These are phyloP conservation scores for Phytophthora tubulina DNA, from an alignment of 352 stramenopile species.

Conservation along the genomic window DNA sequence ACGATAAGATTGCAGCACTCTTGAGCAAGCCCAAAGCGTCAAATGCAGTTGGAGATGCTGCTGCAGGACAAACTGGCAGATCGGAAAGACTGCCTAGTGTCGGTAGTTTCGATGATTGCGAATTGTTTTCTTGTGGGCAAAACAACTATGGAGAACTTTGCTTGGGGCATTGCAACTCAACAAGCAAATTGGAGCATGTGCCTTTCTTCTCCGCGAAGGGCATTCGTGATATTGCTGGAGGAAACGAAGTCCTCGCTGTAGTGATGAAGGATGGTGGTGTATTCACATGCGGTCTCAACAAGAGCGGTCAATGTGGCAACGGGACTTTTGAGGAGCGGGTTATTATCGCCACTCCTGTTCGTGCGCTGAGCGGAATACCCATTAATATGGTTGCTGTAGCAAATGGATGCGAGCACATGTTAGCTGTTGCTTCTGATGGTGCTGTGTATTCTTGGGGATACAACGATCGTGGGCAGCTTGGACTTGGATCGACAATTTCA, in stretches of 20 bases:
- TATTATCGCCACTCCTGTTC: slow-evolving; percentile 78
- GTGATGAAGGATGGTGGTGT: slow-evolving; percentile 87
- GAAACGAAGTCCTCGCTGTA: slow-evolving; percentile 88
- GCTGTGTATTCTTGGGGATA: slow-evolving; percentile 89
- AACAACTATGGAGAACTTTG: slow-evolving; percentile 92
- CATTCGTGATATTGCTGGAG: slow-evolving; percentile 73
- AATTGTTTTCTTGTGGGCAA: slow-evolving; percentile 90
- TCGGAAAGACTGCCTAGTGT: slow-evolving; percentile 20
- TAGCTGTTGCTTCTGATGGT: slow-evolving; percentile 81
- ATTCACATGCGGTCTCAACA: slow-evolving; percentile 89
- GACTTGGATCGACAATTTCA: slow-evolving; percentile 85
- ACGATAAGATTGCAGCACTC: slow-evolving; percentile 60
- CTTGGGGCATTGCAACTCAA: slow-evolving; percentile 88
- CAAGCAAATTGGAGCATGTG: slow-evolving; percentile 87
- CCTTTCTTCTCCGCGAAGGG: slow-evolving; percentile 86
- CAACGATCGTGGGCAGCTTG: slow-evolving; percentile 88
- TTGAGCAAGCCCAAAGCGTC: slow-evolving; percentile 49
- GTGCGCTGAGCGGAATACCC: slow-evolving; percentile 63
- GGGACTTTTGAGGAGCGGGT: slow-evolving; percentile 90
- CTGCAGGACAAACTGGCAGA: slow-evolving; percentile 16
- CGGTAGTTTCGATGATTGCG: slow-evolving; percentile 79
- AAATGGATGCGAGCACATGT: slow-evolving; percentile 91
- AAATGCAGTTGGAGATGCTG: background rate
- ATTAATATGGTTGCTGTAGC: slow-evolving; percentile 82
- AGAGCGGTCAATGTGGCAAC: slow-evolving; percentile 89